Base-by-base conservation (phyloP, 148 eudicot genomes). In the Rheum nobile region DNA sequence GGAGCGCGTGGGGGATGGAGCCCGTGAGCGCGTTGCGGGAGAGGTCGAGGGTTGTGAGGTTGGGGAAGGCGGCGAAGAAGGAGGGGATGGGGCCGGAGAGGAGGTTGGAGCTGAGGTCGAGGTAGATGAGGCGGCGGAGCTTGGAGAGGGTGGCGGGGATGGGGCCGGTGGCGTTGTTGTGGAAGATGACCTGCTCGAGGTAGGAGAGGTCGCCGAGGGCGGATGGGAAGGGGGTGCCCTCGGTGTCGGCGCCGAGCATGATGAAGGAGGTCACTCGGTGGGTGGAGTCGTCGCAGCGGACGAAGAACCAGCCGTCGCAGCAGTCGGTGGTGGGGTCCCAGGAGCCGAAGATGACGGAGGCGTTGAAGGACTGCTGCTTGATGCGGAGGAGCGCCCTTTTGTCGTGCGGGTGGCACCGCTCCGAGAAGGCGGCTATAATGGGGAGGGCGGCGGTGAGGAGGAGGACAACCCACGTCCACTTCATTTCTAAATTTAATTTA, bases 301-400 rank as follows among this genome's bases (percentile, higher is more conserved):
- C 63, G 1, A 65, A 68, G 72, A 73, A 75, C 90, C 90, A 86
- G 0, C 67, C 38, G 67, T 10, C 1, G 19, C 32, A 13, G 47
- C 84, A 80, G 76, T 86, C 85, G 71, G 84, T 81, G 1, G 77
- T 72, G 21, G 72, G 54, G 34, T 77, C 38, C 90, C 90, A 87
- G 7, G 83, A 81, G 52, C 67, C 43, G 6, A 87, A 75, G 35
- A 79, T 74, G 71, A 74, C 26, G 6, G 86, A 79, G 78, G 76
- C 77, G 75, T 73, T 76, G 7, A 85, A 57, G 21, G 65, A 44
- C 26, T 35, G 34, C 3, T 59, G 67, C 78, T 87, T 87, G 72
- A 87, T 81, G 32, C 55, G 43, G 9, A 87, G 77, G 44, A 87
- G 88, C 59, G 80, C 83, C 12, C 76, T 61, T 63, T 83, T 81